Evolutionary conservation across 73 alveolate species (phyloP).

Genomic region (Stentor roeselii): DNA sequence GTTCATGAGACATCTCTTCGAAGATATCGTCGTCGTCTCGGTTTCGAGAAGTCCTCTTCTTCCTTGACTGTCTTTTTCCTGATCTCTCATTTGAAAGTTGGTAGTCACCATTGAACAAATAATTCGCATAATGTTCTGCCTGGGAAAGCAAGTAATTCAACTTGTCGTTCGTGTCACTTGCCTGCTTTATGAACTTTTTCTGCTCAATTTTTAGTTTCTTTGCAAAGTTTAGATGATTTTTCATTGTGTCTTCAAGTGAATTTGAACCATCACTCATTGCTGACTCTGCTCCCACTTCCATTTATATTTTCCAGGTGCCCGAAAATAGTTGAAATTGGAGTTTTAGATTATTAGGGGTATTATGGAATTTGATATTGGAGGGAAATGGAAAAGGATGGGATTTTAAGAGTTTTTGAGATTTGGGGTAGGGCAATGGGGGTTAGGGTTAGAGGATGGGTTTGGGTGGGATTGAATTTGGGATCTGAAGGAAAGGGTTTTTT

Average conservation of each 20-base stretch:
- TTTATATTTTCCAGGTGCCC: not conserved
- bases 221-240: constrained; percentile 25
- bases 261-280: constrained; percentile 9
- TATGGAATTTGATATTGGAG: too few relatives aligned
- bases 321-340: not conserved
- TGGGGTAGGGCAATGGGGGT: too few relatives aligned
- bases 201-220: constrained; percentile 34
- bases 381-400: too few relatives aligned
- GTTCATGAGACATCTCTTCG: constrained; percentile 44
- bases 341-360: too few relatives aligned
- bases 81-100: constrained; percentile 6
- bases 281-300: not conserved
- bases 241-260: constrained; percentile 22
- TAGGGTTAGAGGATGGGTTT: too few relatives aligned
- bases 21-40: constrained; percentile 37
- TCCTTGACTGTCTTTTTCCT: constrained; percentile 37
- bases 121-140: constrained; percentile 72
- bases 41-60: constrained; percentile 19
- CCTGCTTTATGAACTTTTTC: constrained; percentile 25
- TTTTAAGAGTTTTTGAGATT: too few relatives aligned
- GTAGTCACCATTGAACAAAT: constrained; percentile 31
- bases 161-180: constrained; percentile 53
- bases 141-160: constrained; percentile 60
- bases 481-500: too few relatives aligned
- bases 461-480: too few relatives aligned